These are phyloP conservation scores for Pythium biforme DNA, from an alignment of 352 stramenopile genomes.

Conservation along the genomic window DNA sequence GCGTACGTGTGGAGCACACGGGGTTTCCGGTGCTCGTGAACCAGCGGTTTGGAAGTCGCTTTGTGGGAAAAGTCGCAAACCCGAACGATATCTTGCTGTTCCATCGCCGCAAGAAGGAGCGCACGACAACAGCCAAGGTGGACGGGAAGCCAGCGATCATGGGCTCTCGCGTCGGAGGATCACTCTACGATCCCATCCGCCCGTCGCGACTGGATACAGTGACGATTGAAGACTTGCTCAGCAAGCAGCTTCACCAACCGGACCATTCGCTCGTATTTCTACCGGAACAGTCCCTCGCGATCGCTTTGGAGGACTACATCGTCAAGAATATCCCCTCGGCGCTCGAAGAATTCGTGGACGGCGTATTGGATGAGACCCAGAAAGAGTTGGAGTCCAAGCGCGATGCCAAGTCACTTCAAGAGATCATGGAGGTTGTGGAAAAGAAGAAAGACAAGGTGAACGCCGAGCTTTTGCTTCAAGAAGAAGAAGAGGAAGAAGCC, in stretches of 20 bases:
- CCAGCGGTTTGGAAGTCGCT: conserved; percentile 84
- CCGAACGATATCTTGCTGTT: conserved; percentile 88
- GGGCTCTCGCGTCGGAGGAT: conserved; percentile 10
- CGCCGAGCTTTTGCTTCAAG: conserved; percentile 46
- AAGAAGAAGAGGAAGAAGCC: conserved; percentile 49
- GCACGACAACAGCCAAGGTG: conserved; percentile 29
- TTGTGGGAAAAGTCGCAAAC: conserved; percentile 86
- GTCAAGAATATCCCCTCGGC: conserved; percentile 79
- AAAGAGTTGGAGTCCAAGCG: conserved; percentile 48
- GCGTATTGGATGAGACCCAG: conserved; percentile 69
- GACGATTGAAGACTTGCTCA: conserved; percentile 80
- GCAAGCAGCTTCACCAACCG: conserved; percentile 52
- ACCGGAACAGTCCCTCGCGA: conserved; percentile 58
- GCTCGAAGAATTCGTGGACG: conserved; percentile 76
- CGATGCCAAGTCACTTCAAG: conserved; percentile 52
- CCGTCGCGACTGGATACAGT: conserved; percentile 61
- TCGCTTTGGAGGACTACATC: conserved; percentile 79
- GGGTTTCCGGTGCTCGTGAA: conserved; percentile 88
- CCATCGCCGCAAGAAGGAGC: conserved; percentile 63
- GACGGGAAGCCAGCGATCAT: conserved; percentile 38
- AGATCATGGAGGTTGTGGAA: conserved; percentile 62
- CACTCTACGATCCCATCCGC: conserved; percentile 47
- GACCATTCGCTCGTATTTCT: conserved; percentile 80
- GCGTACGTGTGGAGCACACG: conserved; percentile 85
- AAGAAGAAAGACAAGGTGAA: conserved; percentile 65